A percentile compares a stretch with the other conserved stretches of the same genome.
Conservation (phyloP, 257 asterid genomes). For the Solanum etuberosum region DNA sequence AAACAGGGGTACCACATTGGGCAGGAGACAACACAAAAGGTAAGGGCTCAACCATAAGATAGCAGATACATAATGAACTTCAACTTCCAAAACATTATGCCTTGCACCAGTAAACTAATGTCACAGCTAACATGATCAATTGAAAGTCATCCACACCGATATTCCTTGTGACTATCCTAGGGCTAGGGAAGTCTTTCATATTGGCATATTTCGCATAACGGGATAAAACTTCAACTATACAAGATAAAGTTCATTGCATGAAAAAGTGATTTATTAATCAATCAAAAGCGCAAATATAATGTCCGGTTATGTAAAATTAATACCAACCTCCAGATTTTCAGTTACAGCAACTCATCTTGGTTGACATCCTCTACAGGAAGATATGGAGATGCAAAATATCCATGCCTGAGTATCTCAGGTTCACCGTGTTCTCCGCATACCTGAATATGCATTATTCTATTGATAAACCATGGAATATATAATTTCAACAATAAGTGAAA, state of each 20-base stretch:
- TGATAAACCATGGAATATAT: too few species aligned
- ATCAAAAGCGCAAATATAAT: too few species aligned
- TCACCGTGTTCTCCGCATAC: too few species aligned
- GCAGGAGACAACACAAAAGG: neutral
- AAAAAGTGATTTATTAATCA: too few species aligned
- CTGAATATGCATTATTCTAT: too few species aligned
- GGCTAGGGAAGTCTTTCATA: too few species aligned
- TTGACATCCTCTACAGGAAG: slow-evolving; percentile 20
- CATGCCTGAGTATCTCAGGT: slow-evolving; percentile 35
- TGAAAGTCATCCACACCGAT: neutral
- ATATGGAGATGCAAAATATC: slow-evolving; percentile 52
- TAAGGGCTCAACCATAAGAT: neutral
- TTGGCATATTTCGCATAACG: too few species aligned
- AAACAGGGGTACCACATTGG: neutral
- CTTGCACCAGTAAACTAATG: neutral
- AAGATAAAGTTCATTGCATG: too few species aligned
- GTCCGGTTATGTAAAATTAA: neutral
- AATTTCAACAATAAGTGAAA: too few species aligned
- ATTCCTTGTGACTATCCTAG: neutral
- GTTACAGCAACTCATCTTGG: slow-evolving; percentile 20
- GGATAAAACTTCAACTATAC: too few species aligned
- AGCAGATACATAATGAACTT: neutral
- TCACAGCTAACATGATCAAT: neutral
- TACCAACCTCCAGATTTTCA: slow-evolving; percentile 38
- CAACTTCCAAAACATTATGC: neutral